A percentile compares a stretch with the other conserved stretches of the same genome.
phyloP scores from a whole-genome alignment of 768 basidiomycete species.

The Psilocybe sp. region DNA sequence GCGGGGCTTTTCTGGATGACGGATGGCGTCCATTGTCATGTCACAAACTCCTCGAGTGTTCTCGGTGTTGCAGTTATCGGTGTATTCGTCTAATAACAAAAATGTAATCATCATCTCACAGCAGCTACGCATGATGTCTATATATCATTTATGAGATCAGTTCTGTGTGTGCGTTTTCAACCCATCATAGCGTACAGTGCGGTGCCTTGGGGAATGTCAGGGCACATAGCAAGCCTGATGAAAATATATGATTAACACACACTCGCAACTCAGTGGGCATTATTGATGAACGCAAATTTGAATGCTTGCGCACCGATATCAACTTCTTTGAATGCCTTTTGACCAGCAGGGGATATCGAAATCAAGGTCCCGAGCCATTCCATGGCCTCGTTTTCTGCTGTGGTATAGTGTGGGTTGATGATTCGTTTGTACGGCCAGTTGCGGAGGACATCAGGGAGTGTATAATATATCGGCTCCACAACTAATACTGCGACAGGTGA shows the following conservation, averaged over 20 bases:
- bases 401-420: background rate
- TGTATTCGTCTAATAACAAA: constrained; percentile 5
- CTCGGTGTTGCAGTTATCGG: background rate
- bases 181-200: background rate
- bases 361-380: background rate
- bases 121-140: constrained; percentile 3
- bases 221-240: background rate
- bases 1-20: constrained; percentile 1
- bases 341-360: background rate
- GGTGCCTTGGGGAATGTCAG: constrained; percentile 1
- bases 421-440: background rate
- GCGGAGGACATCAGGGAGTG: background rate
- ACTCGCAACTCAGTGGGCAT: no score
- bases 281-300: background rate
- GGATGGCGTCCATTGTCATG: constrained; percentile 1
- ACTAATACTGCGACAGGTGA: no score
- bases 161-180: no score
- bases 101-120: constrained; percentile 4
- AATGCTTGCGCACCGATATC: background rate
- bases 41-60: background rate
- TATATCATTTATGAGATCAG: background rate
- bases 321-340: constrained; percentile 1
- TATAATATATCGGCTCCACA: background rate
- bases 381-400: background rate
- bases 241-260: no score